Conservation (phyloP, 2,329 filamentous ascomycete genomes). For the Parafenestella ontariensis region DNA sequence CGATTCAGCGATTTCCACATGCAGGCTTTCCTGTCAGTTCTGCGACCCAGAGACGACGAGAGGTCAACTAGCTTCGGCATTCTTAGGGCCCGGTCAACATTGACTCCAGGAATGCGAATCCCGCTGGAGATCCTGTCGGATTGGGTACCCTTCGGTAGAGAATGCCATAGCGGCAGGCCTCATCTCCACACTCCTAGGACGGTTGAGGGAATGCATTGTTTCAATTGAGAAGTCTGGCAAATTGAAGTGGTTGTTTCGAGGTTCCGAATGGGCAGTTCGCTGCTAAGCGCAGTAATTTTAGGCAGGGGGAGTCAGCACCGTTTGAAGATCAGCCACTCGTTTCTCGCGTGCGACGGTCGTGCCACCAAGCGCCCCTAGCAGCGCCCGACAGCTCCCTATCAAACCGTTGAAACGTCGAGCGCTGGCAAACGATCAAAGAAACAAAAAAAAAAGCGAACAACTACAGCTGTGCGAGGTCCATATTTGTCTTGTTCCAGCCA, state of each 20-base stretch:
- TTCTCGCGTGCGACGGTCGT: conserved; percentile 28
- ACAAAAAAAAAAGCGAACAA: conserved; percentile 19
- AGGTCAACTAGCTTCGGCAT: background rate
- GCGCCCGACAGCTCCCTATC: conserved; percentile 28
- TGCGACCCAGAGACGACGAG: background rate
- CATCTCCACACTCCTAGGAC: background rate
- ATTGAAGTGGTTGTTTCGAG: background rate
- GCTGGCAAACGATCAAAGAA: conserved; percentile 2
- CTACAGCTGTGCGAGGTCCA: conserved; percentile 1
- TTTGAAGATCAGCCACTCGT: conserved; percentile 45
- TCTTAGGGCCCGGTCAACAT: background rate
- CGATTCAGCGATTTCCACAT: background rate
- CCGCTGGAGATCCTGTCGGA: background rate
- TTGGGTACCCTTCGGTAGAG: background rate
- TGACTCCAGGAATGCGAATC: background rate
- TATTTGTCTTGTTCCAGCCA: conserved; percentile 9
- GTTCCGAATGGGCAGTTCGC: background rate
- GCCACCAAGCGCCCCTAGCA: conserved; percentile 27
- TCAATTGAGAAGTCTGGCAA: background rate
- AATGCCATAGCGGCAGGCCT: background rate
- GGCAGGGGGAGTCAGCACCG: conserved; percentile 33
- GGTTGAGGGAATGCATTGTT: background rate
- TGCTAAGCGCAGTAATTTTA: conserved; percentile 26
- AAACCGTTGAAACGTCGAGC: conserved; percentile 21
- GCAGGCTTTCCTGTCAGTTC: background rate